These are phyloP conservation scores for Hypoxylon sp. DNA, from an alignment of 2,329 filamentous ascomycete genomes.

Conservation along the genomic window DNA sequence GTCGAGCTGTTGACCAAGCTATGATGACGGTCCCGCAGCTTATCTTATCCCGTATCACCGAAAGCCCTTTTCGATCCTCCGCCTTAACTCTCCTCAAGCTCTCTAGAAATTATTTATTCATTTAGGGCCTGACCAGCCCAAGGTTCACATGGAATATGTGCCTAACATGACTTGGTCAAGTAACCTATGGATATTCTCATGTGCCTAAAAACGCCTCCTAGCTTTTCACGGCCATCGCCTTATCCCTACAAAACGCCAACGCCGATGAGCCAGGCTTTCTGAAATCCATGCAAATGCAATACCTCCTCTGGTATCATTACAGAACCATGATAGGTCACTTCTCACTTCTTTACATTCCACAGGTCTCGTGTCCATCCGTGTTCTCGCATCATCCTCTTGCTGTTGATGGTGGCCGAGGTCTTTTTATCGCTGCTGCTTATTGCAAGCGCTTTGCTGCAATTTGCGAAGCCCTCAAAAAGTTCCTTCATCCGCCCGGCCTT, in stretches of 20 bases:
- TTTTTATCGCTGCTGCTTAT: constrained; percentile 68
- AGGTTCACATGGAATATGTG: constrained; percentile 4
- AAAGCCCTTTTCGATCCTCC: constrained; percentile 12
- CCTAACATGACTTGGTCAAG: constrained; percentile 8
- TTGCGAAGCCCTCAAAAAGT: constrained; percentile 80
- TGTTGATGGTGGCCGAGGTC: constrained; percentile 61
- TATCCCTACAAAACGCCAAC: constrained; percentile 30
- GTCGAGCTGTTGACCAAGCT: constrained; percentile 6
- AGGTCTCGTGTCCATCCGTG: constrained; percentile 73
- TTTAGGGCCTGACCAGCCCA: background rate
- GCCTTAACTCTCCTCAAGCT: background rate
- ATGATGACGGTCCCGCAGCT: background rate
- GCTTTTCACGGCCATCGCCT: constrained; percentile 29
- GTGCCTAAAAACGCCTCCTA: constrained; percentile 33
- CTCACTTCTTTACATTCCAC: constrained; percentile 66
- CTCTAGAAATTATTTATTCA: background rate
- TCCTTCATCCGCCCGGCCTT: constrained; percentile 77
- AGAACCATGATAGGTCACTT: background rate
- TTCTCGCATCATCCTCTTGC: constrained; percentile 71
- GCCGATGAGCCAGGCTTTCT: constrained; percentile 27
- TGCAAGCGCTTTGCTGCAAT: constrained; percentile 78
- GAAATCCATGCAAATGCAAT: constrained; percentile 25
- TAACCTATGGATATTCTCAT: constrained; percentile 19
- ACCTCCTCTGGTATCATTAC: constrained; percentile 10
- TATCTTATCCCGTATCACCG: constrained; percentile 7